Evolutionary conservation across 2,329 filamentous ascomycete genomes (phyloP).

Genomic region (Arthrobotrys musiformis): DNA sequence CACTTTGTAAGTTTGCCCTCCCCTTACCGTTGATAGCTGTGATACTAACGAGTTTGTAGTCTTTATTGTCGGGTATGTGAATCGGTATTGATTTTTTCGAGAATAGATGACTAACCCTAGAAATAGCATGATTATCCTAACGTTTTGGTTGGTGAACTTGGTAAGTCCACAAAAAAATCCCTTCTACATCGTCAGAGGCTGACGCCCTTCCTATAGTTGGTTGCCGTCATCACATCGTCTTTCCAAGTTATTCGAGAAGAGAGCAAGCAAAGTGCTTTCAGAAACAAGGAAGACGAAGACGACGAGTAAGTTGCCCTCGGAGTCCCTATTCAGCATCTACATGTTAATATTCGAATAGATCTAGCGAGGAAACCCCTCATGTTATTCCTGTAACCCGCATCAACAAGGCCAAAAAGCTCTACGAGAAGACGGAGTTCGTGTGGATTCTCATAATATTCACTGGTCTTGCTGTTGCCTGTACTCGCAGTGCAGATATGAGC

Average conservation of each 20-base stretch:
- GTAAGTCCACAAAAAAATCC: constrained; percentile 61
- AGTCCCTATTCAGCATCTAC: not conserved
- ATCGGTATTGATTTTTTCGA: not conserved
- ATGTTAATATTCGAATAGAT: not conserved
- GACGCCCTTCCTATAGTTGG: constrained; percentile 64
- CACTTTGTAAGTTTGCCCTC: constrained; percentile 68
- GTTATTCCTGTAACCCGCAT: constrained; percentile 28
- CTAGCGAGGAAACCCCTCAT: constrained; percentile 10
- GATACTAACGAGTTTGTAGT: constrained; percentile 60
- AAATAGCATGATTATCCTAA: constrained; percentile 80
- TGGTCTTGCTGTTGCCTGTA: constrained; percentile 80
- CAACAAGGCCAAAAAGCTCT: constrained; percentile 73
- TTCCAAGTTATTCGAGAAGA: constrained; percentile 95
- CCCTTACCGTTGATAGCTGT: not conserved
- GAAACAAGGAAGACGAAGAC: constrained; percentile 73
- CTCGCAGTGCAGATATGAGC: constrained; percentile 81
- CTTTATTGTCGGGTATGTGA: constrained; percentile 68
- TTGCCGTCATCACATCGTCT: constrained; percentile 97
- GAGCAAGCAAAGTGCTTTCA: constrained; percentile 92
- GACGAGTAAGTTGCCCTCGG: constrained; percentile 51
- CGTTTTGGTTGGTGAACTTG: constrained; percentile 95
- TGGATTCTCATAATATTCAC: constrained; percentile 85
- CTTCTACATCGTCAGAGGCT: not conserved
- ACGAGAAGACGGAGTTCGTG: constrained; percentile 76
- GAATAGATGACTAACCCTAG: not conserved